Evolutionary conservation across 2,329 filamentous ascomycete species (phyloP).

Genomic region (Pseudopyricularia cyperi): DNA sequence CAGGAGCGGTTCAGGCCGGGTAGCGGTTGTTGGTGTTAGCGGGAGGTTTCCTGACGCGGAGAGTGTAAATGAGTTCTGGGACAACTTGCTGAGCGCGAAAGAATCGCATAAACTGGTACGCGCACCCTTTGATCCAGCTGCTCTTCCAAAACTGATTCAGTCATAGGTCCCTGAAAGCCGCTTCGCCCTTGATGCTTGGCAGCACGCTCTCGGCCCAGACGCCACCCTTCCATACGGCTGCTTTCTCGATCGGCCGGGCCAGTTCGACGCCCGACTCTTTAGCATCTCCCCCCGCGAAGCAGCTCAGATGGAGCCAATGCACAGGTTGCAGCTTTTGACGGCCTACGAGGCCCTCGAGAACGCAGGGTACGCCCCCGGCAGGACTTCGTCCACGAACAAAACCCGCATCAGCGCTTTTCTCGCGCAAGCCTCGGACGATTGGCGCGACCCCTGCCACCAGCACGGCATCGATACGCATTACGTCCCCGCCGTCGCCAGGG

Average conservation of each 20-base stretch:
- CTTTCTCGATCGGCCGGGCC: conserved; percentile 55
- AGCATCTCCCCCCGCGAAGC: conserved; percentile 74
- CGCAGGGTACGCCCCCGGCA: conserved; percentile 55
- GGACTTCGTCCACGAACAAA: conserved; percentile 49
- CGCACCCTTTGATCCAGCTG: background rate
- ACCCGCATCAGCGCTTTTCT: conserved; percentile 59
- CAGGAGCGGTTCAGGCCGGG: background rate
- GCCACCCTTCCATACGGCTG: conserved; percentile 39
- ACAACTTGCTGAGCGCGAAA: background rate
- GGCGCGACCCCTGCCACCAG: conserved; percentile 59
- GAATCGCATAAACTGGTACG: background rate
- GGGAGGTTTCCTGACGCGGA: background rate
- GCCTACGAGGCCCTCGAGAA: conserved; percentile 73
- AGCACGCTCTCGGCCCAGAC: background rate
- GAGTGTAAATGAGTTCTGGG: background rate
- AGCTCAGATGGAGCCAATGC: conserved; percentile 62
- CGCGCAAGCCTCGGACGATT: conserved; percentile 66
- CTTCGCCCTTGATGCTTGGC: background rate
- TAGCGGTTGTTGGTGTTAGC: background rate
- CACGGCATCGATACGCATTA: conserved; percentile 49
- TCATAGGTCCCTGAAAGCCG: background rate
- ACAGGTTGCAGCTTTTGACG: conserved; percentile 58
- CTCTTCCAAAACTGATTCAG: background rate
- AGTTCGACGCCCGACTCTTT: conserved; percentile 70
- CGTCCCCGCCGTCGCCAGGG: conserved; percentile 35